These are phyloP conservation scores for Sisymbrium altissimum DNA, from an alignment of 345 rosid genomes.

Conservation along the genomic window DNA sequence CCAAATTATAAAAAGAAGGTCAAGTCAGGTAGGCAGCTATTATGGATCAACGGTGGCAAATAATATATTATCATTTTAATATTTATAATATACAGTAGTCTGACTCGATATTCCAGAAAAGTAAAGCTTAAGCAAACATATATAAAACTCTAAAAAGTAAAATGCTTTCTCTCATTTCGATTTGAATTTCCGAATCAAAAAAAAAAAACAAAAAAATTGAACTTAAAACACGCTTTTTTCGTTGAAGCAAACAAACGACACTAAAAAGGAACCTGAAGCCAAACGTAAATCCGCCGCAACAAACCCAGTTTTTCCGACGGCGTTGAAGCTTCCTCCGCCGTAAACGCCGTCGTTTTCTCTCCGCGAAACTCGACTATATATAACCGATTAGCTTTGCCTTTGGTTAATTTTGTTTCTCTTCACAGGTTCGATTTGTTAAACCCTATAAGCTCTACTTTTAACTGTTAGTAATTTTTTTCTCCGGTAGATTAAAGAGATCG, in stretches of 20 bases:
- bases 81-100: constrained; percentile 10
- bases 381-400: background rate
- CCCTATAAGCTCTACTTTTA: constrained; percentile 22
- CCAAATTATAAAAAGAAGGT: background rate
- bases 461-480: background rate
- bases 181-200: constrained; percentile 24
- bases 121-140: constrained; percentile 19
- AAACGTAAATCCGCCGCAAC: constrained; percentile 4
- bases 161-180: background rate
- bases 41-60: background rate
- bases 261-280: constrained; percentile 8
- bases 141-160: background rate
- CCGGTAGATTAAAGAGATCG: constrained; percentile 14
- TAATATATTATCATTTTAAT: background rate
- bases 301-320: constrained; percentile 19
- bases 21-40: constrained; percentile 28
- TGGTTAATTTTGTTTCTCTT: background rate
- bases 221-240: constrained; percentile 19
- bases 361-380: constrained; percentile 12
- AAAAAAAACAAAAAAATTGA: background rate
- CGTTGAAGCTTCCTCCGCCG: constrained; percentile 11
- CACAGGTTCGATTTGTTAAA: constrained; percentile 29
- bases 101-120: constrained; percentile 29
- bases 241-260: constrained; percentile 18
- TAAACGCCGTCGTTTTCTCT: background rate